A percentile compares a stretch with the other conserved stretches of the same genome.
Conservation (phyloP, 228 moss, liverwort and hornwort genomes). For the Sphagnum magellanicum region DNA sequence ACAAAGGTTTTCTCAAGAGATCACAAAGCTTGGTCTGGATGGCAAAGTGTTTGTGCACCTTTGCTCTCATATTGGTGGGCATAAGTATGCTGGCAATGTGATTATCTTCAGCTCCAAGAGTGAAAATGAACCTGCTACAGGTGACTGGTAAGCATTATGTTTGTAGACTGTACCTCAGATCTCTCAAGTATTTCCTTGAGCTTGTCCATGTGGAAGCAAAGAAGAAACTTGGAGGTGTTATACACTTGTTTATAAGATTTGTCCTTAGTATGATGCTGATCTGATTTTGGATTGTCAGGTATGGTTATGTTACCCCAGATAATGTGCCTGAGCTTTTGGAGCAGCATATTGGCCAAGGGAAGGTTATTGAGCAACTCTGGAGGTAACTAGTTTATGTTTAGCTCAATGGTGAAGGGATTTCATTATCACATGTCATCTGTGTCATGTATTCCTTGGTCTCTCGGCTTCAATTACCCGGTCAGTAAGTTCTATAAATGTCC, state of each 20-base stretch:
- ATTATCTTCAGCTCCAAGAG: conserved; percentile 59
- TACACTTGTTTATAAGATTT: too few species aligned
- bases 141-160: conserved; percentile 29
- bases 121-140: conserved; percentile 26
- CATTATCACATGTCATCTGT: too few species aligned
- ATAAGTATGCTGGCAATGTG: conserved; percentile 92
- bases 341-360: conserved; percentile 85
- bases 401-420: not conserved
- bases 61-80: conserved; percentile 96
- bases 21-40: conserved; percentile 36
- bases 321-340: conserved; percentile 81
- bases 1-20: conserved; percentile 55
- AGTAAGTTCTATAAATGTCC: too few species aligned
- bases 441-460: too few species aligned
- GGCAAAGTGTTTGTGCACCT: conserved; percentile 62
- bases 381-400: conserved; percentile 26
- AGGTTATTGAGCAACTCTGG: conserved; percentile 87
- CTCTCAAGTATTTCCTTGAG: too few species aligned
- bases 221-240: too few species aligned
- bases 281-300: conserved; percentile 14
- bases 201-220: too few species aligned
- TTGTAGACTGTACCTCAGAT: too few species aligned
- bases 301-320: conserved; percentile 67
- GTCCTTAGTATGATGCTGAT: not conserved
- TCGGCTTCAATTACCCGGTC: too few species aligned